Evolutionary conservation across 352 stramenopile species (phyloP), one percentile per base, ranked within the genome.

Genomic region (Pythium pyrilobum): DNA sequence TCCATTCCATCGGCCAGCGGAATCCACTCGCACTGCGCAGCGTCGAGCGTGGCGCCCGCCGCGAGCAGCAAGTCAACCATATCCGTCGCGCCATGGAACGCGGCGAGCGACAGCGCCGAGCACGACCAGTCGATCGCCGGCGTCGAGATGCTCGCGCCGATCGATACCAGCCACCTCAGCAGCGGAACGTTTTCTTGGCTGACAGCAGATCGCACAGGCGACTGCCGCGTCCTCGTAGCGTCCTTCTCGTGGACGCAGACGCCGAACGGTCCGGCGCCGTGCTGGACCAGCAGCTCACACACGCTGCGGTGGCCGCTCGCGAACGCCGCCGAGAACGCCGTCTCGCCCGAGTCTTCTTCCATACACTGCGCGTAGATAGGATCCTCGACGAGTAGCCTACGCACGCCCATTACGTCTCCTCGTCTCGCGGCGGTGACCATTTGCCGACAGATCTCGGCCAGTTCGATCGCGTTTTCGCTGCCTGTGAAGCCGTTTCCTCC

Each of bases 311-410:
- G 34, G n/a, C 52, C 42, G 27, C n/a, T 20, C 12, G 43, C 33
- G 34, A 60, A 53, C 25, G 52, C 52, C 2, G 43, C 34, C 10
- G 52, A 44, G 21, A 60, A 53, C 36, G 42, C 52, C 20, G 52
- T 53, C 34, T 52, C 43, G 20, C 34, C 52, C 15, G 41, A 40
- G 4, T 11, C 27, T 10, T 28, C 51, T 31, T 50, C 32, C 38
- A 56, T 33, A 15, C 28, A 24, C 21, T 43, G 20, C 28, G 39
- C 39, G 13, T 23, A 28, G 29, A 40, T 4, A 4, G 27, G 20
- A 16, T 56, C n/a, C 2, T 34, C 15, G 8, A 52, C 21, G 1
- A 59, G 16, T 10, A 45, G 12, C 21, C 0, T 10, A 1, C 31
- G 23, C 2, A 59, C 32, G 5, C n/a, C 12, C 16, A 8, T 32